Base-by-base conservation (phyloP, 2,329 filamentous ascomycete species). In the Sordariomycetes sp. region DNA sequence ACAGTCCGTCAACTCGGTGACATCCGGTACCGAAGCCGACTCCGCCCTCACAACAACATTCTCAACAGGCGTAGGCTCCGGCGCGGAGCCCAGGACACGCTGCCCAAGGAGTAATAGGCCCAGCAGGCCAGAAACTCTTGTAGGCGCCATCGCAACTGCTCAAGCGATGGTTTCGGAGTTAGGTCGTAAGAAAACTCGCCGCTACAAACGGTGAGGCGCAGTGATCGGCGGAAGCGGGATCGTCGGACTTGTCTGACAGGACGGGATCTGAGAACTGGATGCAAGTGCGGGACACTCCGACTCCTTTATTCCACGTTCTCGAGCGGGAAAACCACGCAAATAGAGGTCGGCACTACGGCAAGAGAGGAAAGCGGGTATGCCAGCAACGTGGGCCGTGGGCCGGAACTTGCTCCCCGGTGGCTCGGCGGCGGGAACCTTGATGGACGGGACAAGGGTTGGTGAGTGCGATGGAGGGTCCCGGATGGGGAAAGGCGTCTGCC, bases 1-100 rank as follows among this genome's bases (percentile, higher is more conserved):
- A 57, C 73, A 76, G 51, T 63, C 65, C 1, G 72, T 70, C 15
- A 75, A 64, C 35, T 70, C 70, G 1, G 71, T 73, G 15, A 73
- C 62, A 24, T 53, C 52, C 10, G 52, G 28, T 17, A 64, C 58
- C 13, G 64, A 58, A 12, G 54, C 48, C n/a, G 45, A 10, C 8
- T n/a, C 45, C 45, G 7, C 4, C 12, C n/a, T 22, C n/a, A 58
- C 59, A 10, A 55, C 56, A 3, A 57, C 60, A 4, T 55, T 55
- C 13, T 55, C 28, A 2, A 35, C 55, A 2, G 59, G 53, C 2
- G 59, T 57, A 6, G 45, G 45, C 22, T 50, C 45, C 45, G 12
- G 45, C n/a, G 6, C n/a, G 2, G 28, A 28, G 10, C 39, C 45
- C 17, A 56, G 55, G 32, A 56, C 55, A 20, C 50, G 13, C 15